phyloP scores from a whole-genome alignment of 2,329 filamentous ascomycete genomes.

The Fusarium pininemorale region DNA sequence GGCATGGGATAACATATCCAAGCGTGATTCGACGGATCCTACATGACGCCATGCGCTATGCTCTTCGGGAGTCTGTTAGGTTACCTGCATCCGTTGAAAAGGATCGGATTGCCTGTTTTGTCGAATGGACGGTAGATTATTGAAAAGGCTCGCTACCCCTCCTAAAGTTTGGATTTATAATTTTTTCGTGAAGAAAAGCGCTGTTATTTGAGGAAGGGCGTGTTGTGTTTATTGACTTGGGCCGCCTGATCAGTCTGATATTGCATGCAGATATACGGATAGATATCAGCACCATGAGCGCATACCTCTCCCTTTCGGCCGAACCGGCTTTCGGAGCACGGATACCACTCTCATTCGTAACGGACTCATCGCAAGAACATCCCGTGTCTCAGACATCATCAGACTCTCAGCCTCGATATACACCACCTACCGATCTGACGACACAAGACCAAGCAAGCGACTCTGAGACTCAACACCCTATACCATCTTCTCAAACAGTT shows the following conservation, averaged over 20 bases:
- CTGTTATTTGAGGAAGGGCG: neutral
- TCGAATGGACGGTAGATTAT: neutral
- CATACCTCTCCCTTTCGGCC: slow-evolving; percentile 27
- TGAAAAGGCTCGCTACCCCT: slow-evolving; percentile 8
- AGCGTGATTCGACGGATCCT: slow-evolving; percentile 30
- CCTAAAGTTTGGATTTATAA: neutral
- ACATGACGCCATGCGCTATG: slow-evolving; percentile 38
- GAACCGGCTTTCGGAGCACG: slow-evolving; percentile 14
- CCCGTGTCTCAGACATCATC: neutral
- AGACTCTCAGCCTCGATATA: slow-evolving; percentile 7
- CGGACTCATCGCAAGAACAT: neutral
- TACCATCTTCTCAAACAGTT: slow-evolving; percentile 53
- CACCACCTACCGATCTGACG: neutral
- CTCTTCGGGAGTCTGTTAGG: neutral
- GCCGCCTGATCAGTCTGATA: too few relatives aligned
- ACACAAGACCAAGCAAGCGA: slow-evolving; percentile 8
- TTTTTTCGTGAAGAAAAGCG: neutral
- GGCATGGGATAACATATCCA: slow-evolving; percentile 23
- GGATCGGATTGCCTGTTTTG: slow-evolving; percentile 15
- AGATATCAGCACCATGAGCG: slow-evolving; percentile 16
- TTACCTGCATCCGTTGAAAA: slow-evolving; percentile 14
- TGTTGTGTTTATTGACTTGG: neutral
- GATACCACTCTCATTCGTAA: neutral
- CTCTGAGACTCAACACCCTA: neutral
- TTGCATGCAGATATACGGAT: neutral